These are phyloP conservation scores for Trypanosoma melophagium DNA, from an alignment of 208 protist genomes.

Conservation along the genomic window DNA sequence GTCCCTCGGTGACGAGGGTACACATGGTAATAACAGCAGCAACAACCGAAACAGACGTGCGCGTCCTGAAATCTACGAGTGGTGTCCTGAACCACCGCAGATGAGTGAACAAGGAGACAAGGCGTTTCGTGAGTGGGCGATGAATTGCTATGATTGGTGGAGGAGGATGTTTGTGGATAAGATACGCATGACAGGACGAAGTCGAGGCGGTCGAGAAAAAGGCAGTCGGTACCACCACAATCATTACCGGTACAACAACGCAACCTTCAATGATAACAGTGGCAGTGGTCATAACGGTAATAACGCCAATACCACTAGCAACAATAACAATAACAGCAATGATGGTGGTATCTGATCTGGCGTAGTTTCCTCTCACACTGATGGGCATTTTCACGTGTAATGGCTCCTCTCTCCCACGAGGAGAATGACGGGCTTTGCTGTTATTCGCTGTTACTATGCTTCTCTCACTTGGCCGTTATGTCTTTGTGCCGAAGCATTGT, in stretches of 20 bases:
- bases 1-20: too few species aligned
- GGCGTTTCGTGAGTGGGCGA: slow-evolving; percentile 17
- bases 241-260: too few species aligned
- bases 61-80: neutral
- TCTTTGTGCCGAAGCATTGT: too few species aligned
- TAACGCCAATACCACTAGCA: slow-evolving; percentile 28
- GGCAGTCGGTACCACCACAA: neutral
- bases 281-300: too few species aligned
- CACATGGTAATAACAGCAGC: neutral
- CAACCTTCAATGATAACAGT: too few species aligned
- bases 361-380: too few species aligned
- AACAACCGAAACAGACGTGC: neutral
- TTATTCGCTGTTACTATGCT: too few species aligned
- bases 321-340: slow-evolving; percentile 22
- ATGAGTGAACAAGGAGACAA: slow-evolving; percentile 26
- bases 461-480: too few species aligned
- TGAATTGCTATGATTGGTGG: slow-evolving; percentile 12
- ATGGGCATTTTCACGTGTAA: too few species aligned
- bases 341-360: slow-evolving; percentile 8
- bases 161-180: slow-evolving; percentile 12
- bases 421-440: too few species aligned
- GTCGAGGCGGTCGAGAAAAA: too few species aligned
- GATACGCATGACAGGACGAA: neutral
- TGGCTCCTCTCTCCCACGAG: too few species aligned
- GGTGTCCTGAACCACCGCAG: slow-evolving; percentile 24